These are phyloP conservation scores for Chlamydomonas schloesseri DNA, from an alignment of 139 green algal species.

Conservation along the genomic window DNA sequence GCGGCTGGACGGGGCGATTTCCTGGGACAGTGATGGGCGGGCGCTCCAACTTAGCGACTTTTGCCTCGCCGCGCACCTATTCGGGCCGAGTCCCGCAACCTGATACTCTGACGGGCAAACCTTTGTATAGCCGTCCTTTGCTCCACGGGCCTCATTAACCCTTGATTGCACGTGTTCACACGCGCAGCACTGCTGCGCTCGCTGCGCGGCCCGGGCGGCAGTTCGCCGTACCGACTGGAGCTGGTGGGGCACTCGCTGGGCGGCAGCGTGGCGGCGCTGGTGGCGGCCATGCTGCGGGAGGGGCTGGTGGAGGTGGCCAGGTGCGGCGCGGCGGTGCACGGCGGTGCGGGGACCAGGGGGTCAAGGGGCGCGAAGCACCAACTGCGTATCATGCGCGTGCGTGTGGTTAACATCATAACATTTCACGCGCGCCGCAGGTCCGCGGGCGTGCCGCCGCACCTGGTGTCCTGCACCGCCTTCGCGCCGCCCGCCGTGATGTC, in stretches of 20 bases:
- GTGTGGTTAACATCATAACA: no score
- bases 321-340: not conserved
- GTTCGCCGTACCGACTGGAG: conserved; percentile 37
- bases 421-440: not conserved
- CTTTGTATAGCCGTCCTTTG: no score
- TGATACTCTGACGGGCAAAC: no score
- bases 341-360: no score
- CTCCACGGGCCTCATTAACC: no score
- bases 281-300: conserved; percentile 57
- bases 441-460: conserved; percentile 18
- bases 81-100: no score
- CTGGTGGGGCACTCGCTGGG: conserved; percentile 64
- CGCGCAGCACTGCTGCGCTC: conserved; percentile 18
- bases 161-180: not conserved
- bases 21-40: no score
- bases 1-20: no score
- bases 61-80: no score
- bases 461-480: conserved; percentile 37
- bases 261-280: conserved; percentile 62
- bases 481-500: conserved; percentile 21
- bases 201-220: not conserved
- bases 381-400: no score
- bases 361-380: no score
- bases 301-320: conserved; percentile 8
- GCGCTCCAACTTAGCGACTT: no score